A percentile compares a stretch with the other conserved stretches of the same genome.
phyloP scores from a whole-genome alignment of 805 yeast species.

The Kodamaea laetipori region DNA sequence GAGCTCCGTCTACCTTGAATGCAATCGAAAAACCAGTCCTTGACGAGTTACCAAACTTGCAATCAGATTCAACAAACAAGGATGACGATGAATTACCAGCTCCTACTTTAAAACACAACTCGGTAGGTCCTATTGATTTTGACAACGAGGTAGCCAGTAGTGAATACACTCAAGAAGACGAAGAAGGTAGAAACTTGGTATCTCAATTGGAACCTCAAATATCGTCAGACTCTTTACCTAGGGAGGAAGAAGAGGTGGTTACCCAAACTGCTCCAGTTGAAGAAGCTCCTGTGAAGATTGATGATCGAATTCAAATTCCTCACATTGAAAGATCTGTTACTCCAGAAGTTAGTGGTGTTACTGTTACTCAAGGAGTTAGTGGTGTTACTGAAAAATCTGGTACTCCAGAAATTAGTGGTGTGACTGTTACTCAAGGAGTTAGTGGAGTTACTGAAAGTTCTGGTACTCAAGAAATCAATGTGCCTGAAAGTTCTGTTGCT shows the following conservation, averaged over 20 bases:
- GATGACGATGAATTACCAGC: conserved; percentile 6
- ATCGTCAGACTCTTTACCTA: background rate
- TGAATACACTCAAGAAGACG: background rate
- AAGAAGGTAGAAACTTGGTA: background rate
- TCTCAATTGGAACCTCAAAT: background rate
- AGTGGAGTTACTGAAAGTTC: conserved; percentile 4
- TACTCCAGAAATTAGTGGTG: conserved; percentile 2
- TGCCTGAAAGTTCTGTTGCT: conserved; percentile 4
- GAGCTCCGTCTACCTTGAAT: no score
- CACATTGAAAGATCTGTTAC: conserved; percentile 3
- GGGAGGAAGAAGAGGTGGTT: no score
- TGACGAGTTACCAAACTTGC: background rate
- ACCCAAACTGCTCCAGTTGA: no score
- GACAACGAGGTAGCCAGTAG: background rate
- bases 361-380: no score
- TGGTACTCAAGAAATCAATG: background rate
- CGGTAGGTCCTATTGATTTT: background rate
- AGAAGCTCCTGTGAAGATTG: no score
- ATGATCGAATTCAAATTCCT: background rate
- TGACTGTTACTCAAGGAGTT: no score
- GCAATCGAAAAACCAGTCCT: conserved; percentile 1
- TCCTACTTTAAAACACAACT: conserved; percentile 5
- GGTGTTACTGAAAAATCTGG: conserved; percentile 2
- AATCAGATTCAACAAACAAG: background rate
- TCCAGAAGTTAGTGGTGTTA: conserved; percentile 4